These are phyloP conservation scores for Epichloe gansuensis DNA, from an alignment of 2,329 filamentous ascomycete genomes.

Conservation along the genomic window DNA sequence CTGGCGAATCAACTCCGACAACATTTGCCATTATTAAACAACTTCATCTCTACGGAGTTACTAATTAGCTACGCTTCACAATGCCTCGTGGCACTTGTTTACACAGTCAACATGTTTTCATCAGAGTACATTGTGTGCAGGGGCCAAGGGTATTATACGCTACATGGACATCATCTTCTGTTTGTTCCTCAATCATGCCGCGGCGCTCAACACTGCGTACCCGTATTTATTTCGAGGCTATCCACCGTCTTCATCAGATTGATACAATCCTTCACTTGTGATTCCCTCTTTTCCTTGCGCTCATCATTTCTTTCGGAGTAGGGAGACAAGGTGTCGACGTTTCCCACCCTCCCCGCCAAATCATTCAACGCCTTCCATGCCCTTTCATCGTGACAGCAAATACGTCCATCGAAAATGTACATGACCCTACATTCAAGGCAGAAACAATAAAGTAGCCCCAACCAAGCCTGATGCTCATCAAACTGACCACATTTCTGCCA, in stretches of 20 bases:
- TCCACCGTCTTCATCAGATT: background rate
- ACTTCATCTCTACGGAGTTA: no score
- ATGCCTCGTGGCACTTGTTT: background rate
- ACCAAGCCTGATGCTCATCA: background rate
- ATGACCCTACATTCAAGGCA: background rate
- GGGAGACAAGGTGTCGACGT: background rate
- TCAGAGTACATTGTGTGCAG: background rate
- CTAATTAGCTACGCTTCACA: no score
- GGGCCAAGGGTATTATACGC: background rate
- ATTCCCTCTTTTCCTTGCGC: background rate
- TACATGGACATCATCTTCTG: background rate
- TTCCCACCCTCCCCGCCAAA: background rate
- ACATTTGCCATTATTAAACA: no score
- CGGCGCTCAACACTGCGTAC: background rate
- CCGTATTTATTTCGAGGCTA: background rate
- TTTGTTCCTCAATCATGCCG: background rate
- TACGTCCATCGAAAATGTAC: slow-evolving; percentile 10
- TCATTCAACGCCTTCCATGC: slow-evolving; percentile 9
- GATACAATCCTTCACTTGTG: background rate
- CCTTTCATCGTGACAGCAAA: slow-evolving; percentile 10
- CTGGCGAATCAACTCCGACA: no score
- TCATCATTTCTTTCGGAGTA: no score
- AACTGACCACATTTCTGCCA: background rate
- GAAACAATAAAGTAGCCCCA: background rate
- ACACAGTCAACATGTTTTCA: background rate